Percentiles rank a stretch among this genome's conserved stretches.
phyloP scores from a whole-genome alignment of 176 grass and related monocot species.

The Areca catechu region DNA sequence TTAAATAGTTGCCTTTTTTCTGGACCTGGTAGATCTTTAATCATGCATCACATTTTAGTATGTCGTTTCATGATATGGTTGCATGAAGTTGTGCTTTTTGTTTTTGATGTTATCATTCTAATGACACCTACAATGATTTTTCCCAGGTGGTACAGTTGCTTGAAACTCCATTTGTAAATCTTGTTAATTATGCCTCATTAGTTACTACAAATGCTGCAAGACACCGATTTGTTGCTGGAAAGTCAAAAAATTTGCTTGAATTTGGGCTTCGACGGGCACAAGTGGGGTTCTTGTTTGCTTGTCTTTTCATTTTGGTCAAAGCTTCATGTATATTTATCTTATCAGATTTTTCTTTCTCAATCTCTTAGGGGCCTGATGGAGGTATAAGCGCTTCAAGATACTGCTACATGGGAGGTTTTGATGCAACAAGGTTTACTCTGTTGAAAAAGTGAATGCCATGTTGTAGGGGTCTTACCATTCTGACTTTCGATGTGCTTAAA shows the following conservation, averaged over 20 bases:
- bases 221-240: slow-evolving; percentile 86
- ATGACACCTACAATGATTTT: background rate
- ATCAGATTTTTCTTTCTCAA: slow-evolving; percentile 8
- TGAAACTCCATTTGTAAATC: slow-evolving; percentile 97
- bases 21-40: too few relatives aligned
- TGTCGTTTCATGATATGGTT: too few relatives aligned
- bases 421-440: slow-evolving; percentile 76
- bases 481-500: too few relatives aligned
- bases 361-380: slow-evolving; percentile 83
- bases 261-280: slow-evolving; percentile 98
- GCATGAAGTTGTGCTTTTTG: too few relatives aligned
- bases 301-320: slow-evolving; percentile 1
- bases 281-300: slow-evolving; percentile 33
- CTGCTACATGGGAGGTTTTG: slow-evolving; percentile 94
- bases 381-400: slow-evolving; percentile 99
- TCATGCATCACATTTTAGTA: too few relatives aligned
- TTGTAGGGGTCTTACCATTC: background rate
- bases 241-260: slow-evolving; percentile 80
- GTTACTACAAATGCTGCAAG: slow-evolving; percentile 94
- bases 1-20: slow-evolving; percentile 2
- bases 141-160: slow-evolving; percentile 83
- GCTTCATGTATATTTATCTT: slow-evolving; percentile 4
- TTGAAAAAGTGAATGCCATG: background rate
- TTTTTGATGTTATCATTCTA: too few relatives aligned
- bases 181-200: slow-evolving; percentile 95